phyloP scores from a whole-genome alignment of 2,329 filamentous ascomycete species.

The Trichoderma lentiforme region DNA sequence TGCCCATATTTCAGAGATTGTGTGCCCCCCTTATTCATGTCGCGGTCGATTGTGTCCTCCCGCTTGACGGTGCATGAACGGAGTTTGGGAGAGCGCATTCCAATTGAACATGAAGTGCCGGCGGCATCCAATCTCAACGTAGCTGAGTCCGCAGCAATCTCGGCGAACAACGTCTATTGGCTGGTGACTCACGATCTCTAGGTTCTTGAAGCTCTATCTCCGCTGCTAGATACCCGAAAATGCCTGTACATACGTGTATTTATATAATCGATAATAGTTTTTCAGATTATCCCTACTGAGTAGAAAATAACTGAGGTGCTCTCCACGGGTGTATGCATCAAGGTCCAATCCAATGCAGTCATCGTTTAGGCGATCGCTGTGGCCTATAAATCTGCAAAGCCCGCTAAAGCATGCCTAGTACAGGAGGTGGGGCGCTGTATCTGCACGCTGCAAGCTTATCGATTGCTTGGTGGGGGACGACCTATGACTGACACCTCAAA shows the following conservation, averaged over 20 bases:
- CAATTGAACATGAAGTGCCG: too few species aligned
- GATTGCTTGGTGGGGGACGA: constrained; percentile 30
- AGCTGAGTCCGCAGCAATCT: not conserved
- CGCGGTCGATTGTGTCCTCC: too few species aligned
- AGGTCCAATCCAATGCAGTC: not conserved
- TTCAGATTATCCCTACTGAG: too few species aligned
- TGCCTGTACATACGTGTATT: not conserved
- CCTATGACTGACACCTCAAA: constrained; percentile 18
- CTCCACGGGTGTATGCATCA: too few species aligned
- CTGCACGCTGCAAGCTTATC: constrained; percentile 15
- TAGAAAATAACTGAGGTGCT: too few species aligned
- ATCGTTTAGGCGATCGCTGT: not conserved
- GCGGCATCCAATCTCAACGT: not conserved
- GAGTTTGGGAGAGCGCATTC: too few species aligned
- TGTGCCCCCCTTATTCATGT: too few species aligned
- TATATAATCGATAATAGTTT: too few species aligned
- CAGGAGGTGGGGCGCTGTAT: constrained; percentile 2
- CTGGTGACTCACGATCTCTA: not conserved
- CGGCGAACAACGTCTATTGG: not conserved
- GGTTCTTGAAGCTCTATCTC: not conserved
- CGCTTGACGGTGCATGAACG: too few species aligned
- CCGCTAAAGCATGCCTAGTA: not conserved
- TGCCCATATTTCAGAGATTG: too few species aligned
- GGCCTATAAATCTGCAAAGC: not conserved
- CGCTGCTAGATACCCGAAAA: not conserved